Evolutionary conservation across 257 asterid species (phyloP), one percentile per base, ranked within the genome.

Genomic region (Thymus mandschuricus): DNA sequence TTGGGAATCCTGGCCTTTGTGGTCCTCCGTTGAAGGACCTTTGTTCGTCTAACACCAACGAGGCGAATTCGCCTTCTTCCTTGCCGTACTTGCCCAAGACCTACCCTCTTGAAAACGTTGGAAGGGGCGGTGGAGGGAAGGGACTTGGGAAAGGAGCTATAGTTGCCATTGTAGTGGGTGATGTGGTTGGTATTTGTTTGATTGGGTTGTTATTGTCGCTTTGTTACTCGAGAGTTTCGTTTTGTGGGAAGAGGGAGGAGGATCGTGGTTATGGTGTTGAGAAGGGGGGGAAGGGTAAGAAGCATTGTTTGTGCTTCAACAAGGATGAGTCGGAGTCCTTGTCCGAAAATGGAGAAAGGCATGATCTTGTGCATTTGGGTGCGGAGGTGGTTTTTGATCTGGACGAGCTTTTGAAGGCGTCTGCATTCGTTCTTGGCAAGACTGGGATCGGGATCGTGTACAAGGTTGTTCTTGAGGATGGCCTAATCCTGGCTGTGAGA

Each of bases 371-470:
- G 68, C 76, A 88, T 1, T 72, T 94, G 61, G 99, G 88, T 71
- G 55, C 79, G 55, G 81, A 80, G 44, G 79, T 86, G 78, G 84
- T 78, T 0, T 94, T 88, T 76, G 92, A 94, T 80, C 91, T 94
- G 3, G 99, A 94, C 21, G 92, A 91, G 77, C 96, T 94, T 64
- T 84, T 94, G 64, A 94, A 89, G 70, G 98, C 98, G 2, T 89
- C 97, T n/a, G 98, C 98, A 0, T 94, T 91, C 62, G 96, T 94
- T 28, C 85, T 94, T 9, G 97, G 99, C 13, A 91, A 91, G 86
- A 94, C 97, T 43, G 92, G 94, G 8, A 85, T 85, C 38, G 99
- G 99, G 34, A 87, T 94, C 71, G 85, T 91, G 30, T 91, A 94
- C 75, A 94, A 86, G 68, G 97, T 94, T 77, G 99, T 94, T 70